phyloP scores from a whole-genome alignment of 2,329 filamentous ascomycete genomes.

The Claviceps monticola region DNA sequence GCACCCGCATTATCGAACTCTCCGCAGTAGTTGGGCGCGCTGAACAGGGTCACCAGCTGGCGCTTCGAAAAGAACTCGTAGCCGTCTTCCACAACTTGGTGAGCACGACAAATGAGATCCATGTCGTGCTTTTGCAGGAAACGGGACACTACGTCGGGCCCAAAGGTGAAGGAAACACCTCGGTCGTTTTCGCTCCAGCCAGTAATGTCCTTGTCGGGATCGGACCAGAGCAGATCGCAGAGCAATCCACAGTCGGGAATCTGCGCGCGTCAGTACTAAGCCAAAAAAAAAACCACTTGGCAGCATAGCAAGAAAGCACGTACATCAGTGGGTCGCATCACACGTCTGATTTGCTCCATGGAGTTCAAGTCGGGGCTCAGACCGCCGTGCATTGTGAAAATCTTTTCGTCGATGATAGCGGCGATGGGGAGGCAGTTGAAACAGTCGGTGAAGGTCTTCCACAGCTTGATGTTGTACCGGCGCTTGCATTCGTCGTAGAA shows the following conservation, averaged over 20 bases:
- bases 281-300: background rate
- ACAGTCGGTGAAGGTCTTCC: constrained; percentile 99
- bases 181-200: constrained; percentile 99
- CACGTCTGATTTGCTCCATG: constrained; percentile 98
- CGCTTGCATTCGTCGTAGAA: constrained; percentile 99
- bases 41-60: constrained; percentile 93
- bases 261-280: constrained; percentile 32
- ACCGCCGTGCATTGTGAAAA: constrained; percentile 99
- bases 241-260: constrained; percentile 96
- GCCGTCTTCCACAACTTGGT: constrained; percentile 96
- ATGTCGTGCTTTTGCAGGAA: constrained; percentile 99
- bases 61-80: constrained; percentile 99
- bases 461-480: constrained; percentile 97
- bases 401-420: constrained; percentile 99
- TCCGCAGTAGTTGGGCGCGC: constrained; percentile 96
- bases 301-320: constrained; percentile 27
- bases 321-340: constrained; percentile 98
- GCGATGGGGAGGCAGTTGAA: constrained; percentile 99
- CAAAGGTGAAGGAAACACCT: constrained; percentile 97
- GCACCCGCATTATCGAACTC: constrained; percentile 99
- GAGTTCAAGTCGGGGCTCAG: constrained; percentile 95
- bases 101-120: constrained; percentile 96
- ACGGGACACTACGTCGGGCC: constrained; percentile 88
- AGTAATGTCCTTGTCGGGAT: constrained; percentile 97
- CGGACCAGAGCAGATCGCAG: constrained; percentile 95